phyloP scores from a whole-genome alignment of 2,329 filamentous ascomycete species.

The Beauveria asiatica region DNA sequence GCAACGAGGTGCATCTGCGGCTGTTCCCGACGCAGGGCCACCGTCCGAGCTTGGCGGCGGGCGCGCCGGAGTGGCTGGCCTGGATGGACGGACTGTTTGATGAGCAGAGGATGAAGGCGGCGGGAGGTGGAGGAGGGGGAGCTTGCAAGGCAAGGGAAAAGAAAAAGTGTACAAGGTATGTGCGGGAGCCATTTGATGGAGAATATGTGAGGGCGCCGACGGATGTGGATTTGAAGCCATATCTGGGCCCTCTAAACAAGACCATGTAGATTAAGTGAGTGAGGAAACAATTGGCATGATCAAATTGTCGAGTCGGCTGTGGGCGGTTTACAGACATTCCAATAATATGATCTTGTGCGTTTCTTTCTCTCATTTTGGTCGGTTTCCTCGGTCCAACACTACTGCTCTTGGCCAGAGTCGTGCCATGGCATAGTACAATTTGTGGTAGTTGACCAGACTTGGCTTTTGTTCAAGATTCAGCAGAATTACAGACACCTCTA shows the following conservation, averaged over 20 bases:
- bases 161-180: background rate
- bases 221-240: conserved; percentile 1
- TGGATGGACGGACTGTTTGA: conserved; percentile 8
- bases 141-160: background rate
- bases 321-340: no score
- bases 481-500: no score
- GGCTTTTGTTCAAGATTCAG: no score
- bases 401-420: no score
- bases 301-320: background rate
- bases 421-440: no score
- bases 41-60: conserved; percentile 1
- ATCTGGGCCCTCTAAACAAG: background rate
- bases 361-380: no score
- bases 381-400: no score
- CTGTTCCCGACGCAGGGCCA: conserved; percentile 4
- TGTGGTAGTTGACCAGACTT: no score
- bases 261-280: background rate
- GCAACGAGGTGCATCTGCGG: conserved; percentile 12
- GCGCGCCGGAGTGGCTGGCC: background rate
- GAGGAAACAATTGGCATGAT: background rate
- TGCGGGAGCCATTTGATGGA: background rate
- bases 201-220: background rate
- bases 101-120: background rate
- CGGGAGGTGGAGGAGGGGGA: background rate
- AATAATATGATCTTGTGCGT: background rate